Evolutionary conservation across 495 filamentous ascomycete species (phyloP).

Genomic region (Tuber magnatum): DNA sequence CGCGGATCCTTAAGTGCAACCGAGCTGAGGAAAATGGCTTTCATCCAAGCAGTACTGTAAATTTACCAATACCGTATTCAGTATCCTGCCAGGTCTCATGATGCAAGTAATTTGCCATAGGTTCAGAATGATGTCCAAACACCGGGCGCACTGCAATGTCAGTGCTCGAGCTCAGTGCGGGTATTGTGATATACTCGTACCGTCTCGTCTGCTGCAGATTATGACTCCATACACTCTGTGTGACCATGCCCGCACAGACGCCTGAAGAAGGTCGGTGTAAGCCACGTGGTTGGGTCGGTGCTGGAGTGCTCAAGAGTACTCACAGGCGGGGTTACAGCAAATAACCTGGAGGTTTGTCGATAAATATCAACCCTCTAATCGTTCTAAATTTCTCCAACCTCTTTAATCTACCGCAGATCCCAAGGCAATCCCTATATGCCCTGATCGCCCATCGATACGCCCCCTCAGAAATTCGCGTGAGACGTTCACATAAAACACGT

Average conservation of each 20-base stretch:
- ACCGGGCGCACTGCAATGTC: not conserved
- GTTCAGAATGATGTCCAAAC: not conserved
- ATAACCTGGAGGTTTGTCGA: not conserved
- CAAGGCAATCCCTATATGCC: not conserved
- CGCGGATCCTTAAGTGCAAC: not conserved
- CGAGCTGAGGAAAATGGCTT: not conserved
- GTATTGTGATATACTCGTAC: not conserved
- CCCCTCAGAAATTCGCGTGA: not conserved
- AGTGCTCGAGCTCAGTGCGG: not conserved
- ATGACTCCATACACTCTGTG: not conserved
- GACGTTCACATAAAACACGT: not conserved
- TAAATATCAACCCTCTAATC: not conserved
- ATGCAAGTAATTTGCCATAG: not conserved
- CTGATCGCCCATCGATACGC: not conserved
- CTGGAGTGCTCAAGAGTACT: not conserved
- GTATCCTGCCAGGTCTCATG: not conserved
- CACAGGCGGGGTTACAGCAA: not conserved
- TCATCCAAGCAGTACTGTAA: not conserved
- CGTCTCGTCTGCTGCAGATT: not conserved
- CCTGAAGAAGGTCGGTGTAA: not conserved
- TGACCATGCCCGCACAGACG: not conserved
- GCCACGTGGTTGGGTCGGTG: not conserved
- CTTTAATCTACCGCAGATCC: not conserved
- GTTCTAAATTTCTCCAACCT: not conserved
- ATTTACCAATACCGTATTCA: no score